phyloP scores from a whole-genome alignment of 2,329 filamentous ascomycete genomes.

The Cordyceps javanica region DNA sequence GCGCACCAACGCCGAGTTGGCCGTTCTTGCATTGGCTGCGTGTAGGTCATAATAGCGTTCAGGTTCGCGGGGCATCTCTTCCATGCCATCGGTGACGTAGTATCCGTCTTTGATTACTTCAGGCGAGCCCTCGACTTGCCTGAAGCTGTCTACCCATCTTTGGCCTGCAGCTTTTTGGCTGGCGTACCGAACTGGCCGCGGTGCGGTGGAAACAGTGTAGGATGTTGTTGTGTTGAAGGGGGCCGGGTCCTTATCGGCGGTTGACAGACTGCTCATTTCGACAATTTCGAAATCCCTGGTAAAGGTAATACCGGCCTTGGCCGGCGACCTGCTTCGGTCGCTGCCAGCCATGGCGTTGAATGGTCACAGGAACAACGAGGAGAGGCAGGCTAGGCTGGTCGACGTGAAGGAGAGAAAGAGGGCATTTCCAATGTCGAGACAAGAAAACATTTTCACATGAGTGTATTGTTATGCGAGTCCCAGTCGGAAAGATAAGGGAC shows the following conservation, averaged over 20 bases:
- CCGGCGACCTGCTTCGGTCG: slow-evolving; percentile 3
- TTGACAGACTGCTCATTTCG: slow-evolving; percentile 11
- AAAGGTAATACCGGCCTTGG: slow-evolving; percentile 11
- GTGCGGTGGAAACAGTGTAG: slow-evolving; percentile 6
- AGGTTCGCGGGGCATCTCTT: background rate
- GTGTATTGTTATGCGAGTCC: background rate
- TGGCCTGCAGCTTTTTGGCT: slow-evolving; percentile 8
- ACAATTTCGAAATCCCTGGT: slow-evolving; percentile 11
- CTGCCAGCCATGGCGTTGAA: slow-evolving; percentile 1
- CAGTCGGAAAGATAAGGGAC: background rate
- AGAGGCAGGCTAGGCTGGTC: background rate
- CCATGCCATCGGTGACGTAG: slow-evolving; percentile 8
- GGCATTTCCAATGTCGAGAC: background rate
- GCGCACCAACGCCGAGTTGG: slow-evolving; percentile 10
- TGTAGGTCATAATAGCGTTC: slow-evolving; percentile 9
- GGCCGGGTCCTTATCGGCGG: slow-evolving; percentile 1
- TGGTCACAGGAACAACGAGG: background rate
- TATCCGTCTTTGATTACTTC: slow-evolving; percentile 9
- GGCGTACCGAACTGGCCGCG: slow-evolving; percentile 9
- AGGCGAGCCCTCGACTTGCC: background rate
- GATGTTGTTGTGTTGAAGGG: slow-evolving; percentile 2
- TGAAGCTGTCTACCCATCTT: slow-evolving; percentile 12
- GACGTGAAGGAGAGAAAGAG: background rate
- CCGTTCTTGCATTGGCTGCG: slow-evolving; percentile 9
- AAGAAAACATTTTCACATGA: slow-evolving; percentile 1